phyloP scores from a whole-genome alignment of 1,139 yeast genomes.

The Taphrina flavorubra region DNA sequence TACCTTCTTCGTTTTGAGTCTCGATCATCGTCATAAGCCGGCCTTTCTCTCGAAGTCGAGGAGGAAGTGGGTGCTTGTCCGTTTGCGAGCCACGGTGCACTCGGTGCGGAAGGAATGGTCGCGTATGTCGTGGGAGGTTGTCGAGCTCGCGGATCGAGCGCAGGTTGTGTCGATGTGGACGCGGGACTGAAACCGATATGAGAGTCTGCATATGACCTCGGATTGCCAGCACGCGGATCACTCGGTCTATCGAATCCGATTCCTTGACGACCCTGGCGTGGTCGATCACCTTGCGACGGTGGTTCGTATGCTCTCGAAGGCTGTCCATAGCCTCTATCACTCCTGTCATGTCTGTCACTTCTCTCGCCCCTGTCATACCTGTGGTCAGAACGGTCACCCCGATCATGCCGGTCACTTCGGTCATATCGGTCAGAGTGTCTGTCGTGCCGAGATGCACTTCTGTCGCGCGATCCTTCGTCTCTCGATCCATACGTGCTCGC shows the following conservation, averaged over 20 bases:
- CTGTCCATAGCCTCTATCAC: constrained; percentile 12
- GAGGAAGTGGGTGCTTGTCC: constrained; percentile 8
- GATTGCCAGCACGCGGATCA: constrained; percentile 20
- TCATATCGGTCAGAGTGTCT: constrained; percentile 11
- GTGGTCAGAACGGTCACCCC: constrained; percentile 5
- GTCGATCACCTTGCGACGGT: constrained; percentile 17
- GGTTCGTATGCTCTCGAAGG: constrained; percentile 21
- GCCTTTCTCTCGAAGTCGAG: constrained; percentile 11
- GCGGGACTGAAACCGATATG: constrained; percentile 26
- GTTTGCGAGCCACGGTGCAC: constrained; percentile 36
- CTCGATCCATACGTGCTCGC: constrained; percentile 3
- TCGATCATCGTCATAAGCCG: constrained; percentile 26
- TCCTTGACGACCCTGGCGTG: constrained; percentile 29
- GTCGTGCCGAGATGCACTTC: constrained; percentile 11
- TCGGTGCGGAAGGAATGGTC: constrained; percentile 27
- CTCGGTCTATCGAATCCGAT: constrained; percentile 30
- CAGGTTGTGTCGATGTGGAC: constrained; percentile 1
- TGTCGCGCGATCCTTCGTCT: constrained; percentile 12
- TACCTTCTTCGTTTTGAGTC: constrained; percentile 35
- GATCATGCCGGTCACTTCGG: constrained; percentile 9
- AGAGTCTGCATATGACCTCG: constrained; percentile 10
- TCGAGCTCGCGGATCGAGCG: constrained; percentile 36
- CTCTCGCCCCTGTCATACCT: constrained; percentile 12
- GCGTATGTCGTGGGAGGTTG: constrained; percentile 35
- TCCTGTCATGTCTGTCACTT: constrained; percentile 10